Percentiles rank a stretch among this genome's conserved stretches.
These are phyloP conservation scores for Toxoplasma gondii DNA, from an alignment of 169 alveolate species.

Conservation along the genomic window DNA sequence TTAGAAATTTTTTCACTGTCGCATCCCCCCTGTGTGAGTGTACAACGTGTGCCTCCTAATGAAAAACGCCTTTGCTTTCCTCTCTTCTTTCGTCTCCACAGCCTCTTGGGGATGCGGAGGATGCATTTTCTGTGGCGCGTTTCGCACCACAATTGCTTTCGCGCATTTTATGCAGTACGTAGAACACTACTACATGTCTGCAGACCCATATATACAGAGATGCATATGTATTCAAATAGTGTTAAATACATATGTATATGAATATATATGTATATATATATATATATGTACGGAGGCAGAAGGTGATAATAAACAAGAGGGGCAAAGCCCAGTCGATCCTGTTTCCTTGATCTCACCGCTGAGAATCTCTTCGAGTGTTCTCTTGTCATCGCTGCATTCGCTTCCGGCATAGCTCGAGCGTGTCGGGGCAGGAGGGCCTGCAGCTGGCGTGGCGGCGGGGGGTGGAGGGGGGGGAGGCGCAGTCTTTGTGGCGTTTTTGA, in stretches of 20 bases:
- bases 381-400: not conserved
- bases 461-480: not conserved
- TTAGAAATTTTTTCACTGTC: too few species aligned
- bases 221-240: not conserved
- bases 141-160: not conserved
- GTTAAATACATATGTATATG: not conserved
- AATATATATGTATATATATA: not conserved
- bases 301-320: not conserved
- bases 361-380: constrained; percentile 4
- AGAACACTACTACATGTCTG: not conserved
- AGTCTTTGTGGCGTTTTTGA: not conserved
- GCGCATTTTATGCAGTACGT: not conserved
- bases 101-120: not conserved
- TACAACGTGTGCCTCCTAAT: too few species aligned
- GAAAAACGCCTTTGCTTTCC: not conserved
- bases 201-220: not conserved
- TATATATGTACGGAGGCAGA: not conserved
- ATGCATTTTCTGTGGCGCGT: not conserved
- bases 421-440: not conserved
- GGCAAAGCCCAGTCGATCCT: not conserved
- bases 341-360: not conserved
- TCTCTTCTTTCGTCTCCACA: not conserved
- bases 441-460: not conserved
- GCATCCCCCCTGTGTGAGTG: too few species aligned
- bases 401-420: not conserved